Base-by-base conservation (phyloP, 176 grass and related monocot species). In the Neostapfia colusana region DNA sequence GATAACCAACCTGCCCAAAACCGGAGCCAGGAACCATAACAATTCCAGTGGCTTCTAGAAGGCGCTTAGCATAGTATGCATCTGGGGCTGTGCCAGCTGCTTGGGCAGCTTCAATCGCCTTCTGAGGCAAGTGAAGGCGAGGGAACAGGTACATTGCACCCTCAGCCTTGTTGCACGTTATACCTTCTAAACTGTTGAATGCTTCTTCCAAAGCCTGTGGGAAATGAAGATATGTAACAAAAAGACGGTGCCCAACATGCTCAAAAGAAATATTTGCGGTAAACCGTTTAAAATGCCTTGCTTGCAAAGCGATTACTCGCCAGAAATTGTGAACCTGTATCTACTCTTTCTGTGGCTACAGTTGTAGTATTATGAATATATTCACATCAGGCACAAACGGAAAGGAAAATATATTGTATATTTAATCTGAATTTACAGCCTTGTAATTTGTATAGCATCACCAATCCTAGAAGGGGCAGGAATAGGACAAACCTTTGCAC, bases 141-240 rank as follows among this genome's bases (percentile, higher is more conserved):
- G 95, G 95, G 82, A 99, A 99, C 72, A 99, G 81, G 84, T 99
- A 99, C 95, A 95, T 99, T 62, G 95, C 95, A 24, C 95, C 91
- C 74, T 99, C 95, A 10, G 95, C 89, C 78, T 95, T 95, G 70
- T 99, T 99, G 87, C 95, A 99, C 20, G 89, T 90, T 51, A 99
- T 89, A 38, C 91, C 91, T 86, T 99, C 91, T 74, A 94, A 90
- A 61, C 82, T 85, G 42, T 95, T 95, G 81, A 99, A 99, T 74
- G 95, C 89, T 74, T 99, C 95, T 84, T 99, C 95, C 80, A 99
- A 73, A 72, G 95, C 91, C 95, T 99, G 78, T 63, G 57, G 36
- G 48, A 84, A 46, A 74, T 67, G 42, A 65, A 39, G 50, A 72
- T 38, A 55, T 48, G 45, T 37, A 74, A 69, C 24, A 10, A 64